A percentile compares a stretch with the other conserved stretches of the same genome.
phyloP scores from a whole-genome alignment of 2,329 filamentous ascomycete species.

The Septoria petroselini region DNA sequence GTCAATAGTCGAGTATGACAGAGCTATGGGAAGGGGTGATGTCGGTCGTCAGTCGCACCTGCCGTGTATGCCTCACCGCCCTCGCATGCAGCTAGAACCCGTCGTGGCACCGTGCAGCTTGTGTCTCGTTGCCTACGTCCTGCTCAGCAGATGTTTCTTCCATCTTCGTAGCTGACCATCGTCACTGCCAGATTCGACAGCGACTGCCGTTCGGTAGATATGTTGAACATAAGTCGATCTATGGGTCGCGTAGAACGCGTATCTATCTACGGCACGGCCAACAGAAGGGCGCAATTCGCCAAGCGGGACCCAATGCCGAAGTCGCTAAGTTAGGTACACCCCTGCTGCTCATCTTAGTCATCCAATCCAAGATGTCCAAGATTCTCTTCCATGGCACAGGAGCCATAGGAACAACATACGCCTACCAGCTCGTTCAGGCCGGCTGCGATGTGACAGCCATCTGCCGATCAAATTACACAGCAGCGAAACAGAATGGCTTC shows the following conservation, averaged over 20 bases:
- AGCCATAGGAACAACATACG: slow-evolving; percentile 44
- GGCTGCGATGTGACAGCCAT: slow-evolving; percentile 43
- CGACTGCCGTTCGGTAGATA: no score
- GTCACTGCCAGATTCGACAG: no score
- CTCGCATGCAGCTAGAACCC: slow-evolving; percentile 5
- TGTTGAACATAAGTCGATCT: no score
- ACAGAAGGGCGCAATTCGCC: slow-evolving; percentile 3
- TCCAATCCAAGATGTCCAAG: slow-evolving; percentile 23
- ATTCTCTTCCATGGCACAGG: slow-evolving; percentile 46
- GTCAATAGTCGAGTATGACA: neutral
- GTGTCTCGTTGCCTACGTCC: no score
- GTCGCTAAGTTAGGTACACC: no score
- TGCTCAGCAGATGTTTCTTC: no score
- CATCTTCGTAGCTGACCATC: no score
- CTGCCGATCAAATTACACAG: slow-evolving; percentile 47
- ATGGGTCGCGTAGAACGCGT: neutral
- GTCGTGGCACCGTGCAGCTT: neutral
- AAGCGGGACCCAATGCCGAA: slow-evolving; percentile 11
- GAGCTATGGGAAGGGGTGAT: neutral
- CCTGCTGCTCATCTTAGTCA: neutral
- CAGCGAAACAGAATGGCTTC: slow-evolving; percentile 43
- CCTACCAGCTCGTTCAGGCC: slow-evolving; percentile 43
- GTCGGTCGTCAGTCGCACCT: neutral
- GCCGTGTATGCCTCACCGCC: neutral
- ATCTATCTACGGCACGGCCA: neutral